These are phyloP conservation scores for Helotiales sp. DNA, from an alignment of 2,329 filamentous ascomycete genomes.

Conservation along the genomic window DNA sequence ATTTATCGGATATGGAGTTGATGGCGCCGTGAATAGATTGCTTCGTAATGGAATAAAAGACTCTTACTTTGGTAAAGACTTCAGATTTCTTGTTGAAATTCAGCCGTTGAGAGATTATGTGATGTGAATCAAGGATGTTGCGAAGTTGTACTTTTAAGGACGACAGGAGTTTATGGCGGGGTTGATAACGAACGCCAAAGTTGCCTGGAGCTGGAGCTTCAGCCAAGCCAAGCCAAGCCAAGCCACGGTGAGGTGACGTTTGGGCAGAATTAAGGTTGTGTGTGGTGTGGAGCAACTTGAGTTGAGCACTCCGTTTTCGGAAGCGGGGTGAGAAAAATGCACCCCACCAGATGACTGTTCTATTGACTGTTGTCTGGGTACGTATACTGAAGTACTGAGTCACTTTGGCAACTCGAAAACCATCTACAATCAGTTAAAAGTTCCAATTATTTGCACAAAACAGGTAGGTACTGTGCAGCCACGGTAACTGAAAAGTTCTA, in stretches of 20 bases:
- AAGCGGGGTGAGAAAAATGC: not conserved
- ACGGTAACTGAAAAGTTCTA: not conserved
- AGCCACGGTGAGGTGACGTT: not conserved
- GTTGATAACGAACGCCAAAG: constrained; percentile 27
- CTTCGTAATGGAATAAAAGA: not conserved
- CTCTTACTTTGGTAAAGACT: too few relatives aligned
- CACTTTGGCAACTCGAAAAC: not conserved
- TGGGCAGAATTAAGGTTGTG: constrained; percentile 13
- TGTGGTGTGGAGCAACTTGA: too few relatives aligned
- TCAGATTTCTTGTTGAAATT: too few relatives aligned
- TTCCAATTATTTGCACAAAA: not conserved
- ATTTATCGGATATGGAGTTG: not conserved
- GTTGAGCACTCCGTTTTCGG: not conserved
- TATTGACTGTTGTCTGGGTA: not conserved
- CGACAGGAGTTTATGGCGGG: constrained; percentile 4
- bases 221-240: constrained; percentile 4
- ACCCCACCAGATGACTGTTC: not conserved
- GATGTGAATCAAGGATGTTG: not conserved
- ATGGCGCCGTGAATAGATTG: too few relatives aligned
- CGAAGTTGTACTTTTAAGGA: not conserved
- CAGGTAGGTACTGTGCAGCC: not conserved
- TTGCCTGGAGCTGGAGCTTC: constrained; percentile 28
- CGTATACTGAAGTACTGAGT: not conserved
- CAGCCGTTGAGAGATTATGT: too few relatives aligned
- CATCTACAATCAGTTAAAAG: not conserved